Evolutionary conservation across 2,329 filamentous ascomycete genomes (phyloP), one percentile per base, ranked within the genome.

Genomic region (Colletotrichum tanaceti): DNA sequence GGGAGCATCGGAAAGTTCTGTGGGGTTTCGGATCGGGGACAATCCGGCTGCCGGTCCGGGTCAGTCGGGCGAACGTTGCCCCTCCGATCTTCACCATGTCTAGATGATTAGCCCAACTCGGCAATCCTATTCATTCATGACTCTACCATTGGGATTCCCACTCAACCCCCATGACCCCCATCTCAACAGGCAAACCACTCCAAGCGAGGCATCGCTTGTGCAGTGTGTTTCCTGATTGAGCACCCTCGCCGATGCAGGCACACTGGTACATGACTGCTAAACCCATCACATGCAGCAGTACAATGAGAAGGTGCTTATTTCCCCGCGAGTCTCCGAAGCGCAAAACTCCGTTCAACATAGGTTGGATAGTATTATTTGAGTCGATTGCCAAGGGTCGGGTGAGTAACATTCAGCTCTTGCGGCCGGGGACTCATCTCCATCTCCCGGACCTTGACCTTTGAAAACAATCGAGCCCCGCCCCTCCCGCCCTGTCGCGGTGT

Each of bases 201-300:
- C 28, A 28, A 28, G 5, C 28, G 28, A 14, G 20, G 3, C 47
- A 11, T 32, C 39, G n/a, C n/a, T 13, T 18, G 20, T 11, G 10
- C 20, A 13, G 16, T 38, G 38, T 38, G 22, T 55, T 58, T 35
- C 58, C 52, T 18, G 18, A 63, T 66, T 44, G 5, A 66, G 58
- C 44, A 49, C 13, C 11, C 50, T 11, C 14, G 43, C 64, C 52
- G 38, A 58, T 39, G 58, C 50, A n/a, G n/a, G 58, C 24, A 57
- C 49, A 5, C 49, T 7, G 28, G n/a, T n/a, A 39, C 58, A 16
- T 24, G 20, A 32, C 4, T 55, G 14, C 28, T n/a, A 63, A 55
- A 44, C n/a, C 9, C 43, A 14, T 55, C 64, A 50, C 22, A 63
- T 50, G 58, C 38, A 18, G 20, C 24, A 32, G 20, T 57, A 16